Conservation (phyloP, 1,284 basidiomycete species). For the Anthracocystis setariae region DNA sequence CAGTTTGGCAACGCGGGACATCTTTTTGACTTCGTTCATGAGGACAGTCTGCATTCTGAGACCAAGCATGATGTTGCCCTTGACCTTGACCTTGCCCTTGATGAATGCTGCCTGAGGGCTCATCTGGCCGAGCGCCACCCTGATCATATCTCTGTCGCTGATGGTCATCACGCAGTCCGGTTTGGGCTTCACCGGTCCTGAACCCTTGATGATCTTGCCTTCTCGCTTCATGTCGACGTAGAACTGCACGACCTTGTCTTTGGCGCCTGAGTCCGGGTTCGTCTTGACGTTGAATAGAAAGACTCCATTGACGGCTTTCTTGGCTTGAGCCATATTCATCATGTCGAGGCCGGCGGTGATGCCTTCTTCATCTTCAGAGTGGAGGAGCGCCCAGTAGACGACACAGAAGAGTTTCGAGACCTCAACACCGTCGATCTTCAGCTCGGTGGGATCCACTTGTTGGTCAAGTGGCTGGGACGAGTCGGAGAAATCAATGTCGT, state of each 20-base stretch:
- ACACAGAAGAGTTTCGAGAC: conserved; percentile 41
- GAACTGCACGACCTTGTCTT: conserved; percentile 39
- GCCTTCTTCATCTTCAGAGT: conserved; percentile 45
- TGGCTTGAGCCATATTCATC: conserved; percentile 51
- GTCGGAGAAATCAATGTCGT: conserved; percentile 53
- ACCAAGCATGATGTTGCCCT: conserved; percentile 59
- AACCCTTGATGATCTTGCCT: conserved; percentile 43
- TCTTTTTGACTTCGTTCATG: conserved; percentile 54
- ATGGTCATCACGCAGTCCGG: conserved; percentile 55
- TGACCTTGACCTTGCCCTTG: conserved; percentile 58
- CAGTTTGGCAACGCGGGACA: conserved; percentile 49
- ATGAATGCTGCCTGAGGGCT: conserved; percentile 57
- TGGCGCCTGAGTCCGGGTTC: conserved; percentile 13
- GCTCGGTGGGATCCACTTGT: conserved; percentile 33
- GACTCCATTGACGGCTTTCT: conserved; percentile 55
- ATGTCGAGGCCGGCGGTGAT: conserved; percentile 52
- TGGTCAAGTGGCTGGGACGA: conserved; percentile 15
- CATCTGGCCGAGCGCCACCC: conserved; percentile 48
- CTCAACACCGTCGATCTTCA: conserved; percentile 48
- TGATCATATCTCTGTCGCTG: conserved; percentile 58
- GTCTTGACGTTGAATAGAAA: conserved; percentile 56
- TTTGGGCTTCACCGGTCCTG: conserved; percentile 50
- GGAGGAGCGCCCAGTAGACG: conserved; percentile 51
- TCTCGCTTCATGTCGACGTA: conserved; percentile 56
- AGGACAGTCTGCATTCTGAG: conserved; percentile 55